Percentiles rank a stretch among this genome's conserved stretches.
These are phyloP conservation scores for Tylopilus subfusipes DNA, from an alignment of 768 basidiomycete genomes.

Conservation along the genomic window DNA sequence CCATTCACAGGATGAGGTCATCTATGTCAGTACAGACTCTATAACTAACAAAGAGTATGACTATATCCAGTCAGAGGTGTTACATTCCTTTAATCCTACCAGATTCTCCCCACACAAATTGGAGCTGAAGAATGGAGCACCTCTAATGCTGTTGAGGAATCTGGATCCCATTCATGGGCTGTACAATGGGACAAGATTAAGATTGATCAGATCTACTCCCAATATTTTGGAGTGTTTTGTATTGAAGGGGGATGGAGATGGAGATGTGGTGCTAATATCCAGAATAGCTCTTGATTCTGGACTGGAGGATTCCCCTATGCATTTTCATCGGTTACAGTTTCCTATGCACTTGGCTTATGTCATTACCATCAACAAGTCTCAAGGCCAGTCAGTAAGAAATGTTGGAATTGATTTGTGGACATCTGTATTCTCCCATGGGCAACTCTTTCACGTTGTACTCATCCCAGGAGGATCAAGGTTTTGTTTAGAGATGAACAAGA, in stretches of 20 bases:
- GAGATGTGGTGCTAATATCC: not conserved
- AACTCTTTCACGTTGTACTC: too few species aligned
- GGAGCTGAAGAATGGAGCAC: too few species aligned
- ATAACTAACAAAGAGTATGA: not conserved
- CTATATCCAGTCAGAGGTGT: not conserved
- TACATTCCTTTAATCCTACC: not conserved
- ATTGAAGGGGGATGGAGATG: too few species aligned
- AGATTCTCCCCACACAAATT: not conserved
- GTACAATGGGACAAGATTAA: not conserved
- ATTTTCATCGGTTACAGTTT: conserved; percentile 15
- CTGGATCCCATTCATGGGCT: not conserved
- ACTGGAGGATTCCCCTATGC: conserved; percentile 21
- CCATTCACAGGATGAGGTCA: not conserved
- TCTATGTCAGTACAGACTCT: not conserved
- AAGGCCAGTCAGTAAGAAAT: conserved; percentile 31
- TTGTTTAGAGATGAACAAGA: too few species aligned
- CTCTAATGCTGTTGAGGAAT: too few species aligned
- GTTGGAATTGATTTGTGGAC: conserved; percentile 23
- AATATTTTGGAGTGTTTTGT: not conserved
- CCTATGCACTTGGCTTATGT: conserved; percentile 36
- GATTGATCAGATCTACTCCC: not conserved
- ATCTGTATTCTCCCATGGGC: not conserved
- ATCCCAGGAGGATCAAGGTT: too few species aligned
- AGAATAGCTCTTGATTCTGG: too few species aligned
- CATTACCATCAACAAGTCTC: conserved; percentile 39